phyloP scores from a whole-genome alignment of 345 rosid species.

The Euphorbia peplus region DNA sequence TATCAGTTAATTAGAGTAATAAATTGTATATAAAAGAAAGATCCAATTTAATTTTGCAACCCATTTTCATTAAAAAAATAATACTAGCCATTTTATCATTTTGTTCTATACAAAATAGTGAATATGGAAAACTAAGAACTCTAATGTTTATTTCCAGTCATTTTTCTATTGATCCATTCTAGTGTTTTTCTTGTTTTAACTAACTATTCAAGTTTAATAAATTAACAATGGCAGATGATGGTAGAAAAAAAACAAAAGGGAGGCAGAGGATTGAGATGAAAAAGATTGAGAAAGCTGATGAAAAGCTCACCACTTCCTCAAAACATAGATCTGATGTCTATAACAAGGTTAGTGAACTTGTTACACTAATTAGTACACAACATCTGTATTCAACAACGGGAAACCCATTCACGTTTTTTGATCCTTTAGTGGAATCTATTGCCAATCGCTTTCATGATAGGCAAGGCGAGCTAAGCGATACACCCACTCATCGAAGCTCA shows the following conservation, averaged over 20 bases:
- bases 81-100: no score
- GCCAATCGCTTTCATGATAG: conserved; percentile 2
- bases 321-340: conserved; percentile 37
- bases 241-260: conserved; percentile 20
- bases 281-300: conserved; percentile 13
- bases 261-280: conserved; percentile 23
- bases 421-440: conserved; percentile 32
- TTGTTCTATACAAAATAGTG: no score
- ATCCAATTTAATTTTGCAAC: no score
- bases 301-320: conserved; percentile 34
- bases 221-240: not conserved
- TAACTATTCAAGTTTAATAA: no score
- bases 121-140: no score
- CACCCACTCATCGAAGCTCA: not conserved
- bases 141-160: no score
- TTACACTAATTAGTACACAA: conserved; percentile 29
- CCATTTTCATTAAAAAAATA: no score
- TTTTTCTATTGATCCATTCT: no score
- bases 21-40: no score
- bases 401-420: conserved; percentile 33
- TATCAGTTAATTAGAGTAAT: no score
- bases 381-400: conserved; percentile 34
- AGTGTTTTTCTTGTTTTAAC: no score
- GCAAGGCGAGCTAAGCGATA: not conserved
- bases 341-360: conserved; percentile 37